These are phyloP conservation scores for Penicillium sp. DNA, from an alignment of 2,329 filamentous ascomycete species.

Conservation along the genomic window DNA sequence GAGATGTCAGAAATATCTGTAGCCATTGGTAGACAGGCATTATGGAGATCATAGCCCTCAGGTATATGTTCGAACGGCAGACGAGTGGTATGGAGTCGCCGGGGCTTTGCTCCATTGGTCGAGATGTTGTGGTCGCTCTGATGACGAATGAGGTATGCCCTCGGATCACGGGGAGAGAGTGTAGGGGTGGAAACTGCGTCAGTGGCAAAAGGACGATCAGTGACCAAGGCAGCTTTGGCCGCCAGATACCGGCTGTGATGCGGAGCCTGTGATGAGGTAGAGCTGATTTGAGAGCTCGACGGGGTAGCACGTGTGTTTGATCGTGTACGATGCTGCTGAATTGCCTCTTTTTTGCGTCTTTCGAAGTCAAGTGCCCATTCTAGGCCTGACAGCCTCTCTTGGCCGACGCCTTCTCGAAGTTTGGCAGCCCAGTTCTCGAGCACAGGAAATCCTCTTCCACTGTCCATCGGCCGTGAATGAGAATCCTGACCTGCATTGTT, in stretches of 20 bases:
- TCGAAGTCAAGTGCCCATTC: constrained; percentile 25
- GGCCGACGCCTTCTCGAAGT: constrained; percentile 11
- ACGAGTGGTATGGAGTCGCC: constrained; percentile 7
- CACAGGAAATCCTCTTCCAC: constrained; percentile 22
- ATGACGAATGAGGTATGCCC: constrained; percentile 17
- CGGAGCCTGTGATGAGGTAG: constrained; percentile 6
- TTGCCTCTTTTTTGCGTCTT: constrained; percentile 23
- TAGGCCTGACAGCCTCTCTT: constrained; percentile 8
- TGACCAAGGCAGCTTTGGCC: constrained; percentile 18
- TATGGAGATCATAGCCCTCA: constrained; percentile 15
- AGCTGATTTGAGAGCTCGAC: not conserved
- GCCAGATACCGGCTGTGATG: constrained; percentile 19
- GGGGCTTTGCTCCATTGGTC: not conserved
- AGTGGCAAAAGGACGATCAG: constrained; percentile 1
- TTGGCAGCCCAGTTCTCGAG: constrained; percentile 24
- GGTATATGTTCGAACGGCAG: constrained; percentile 22
- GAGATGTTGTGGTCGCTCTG: not conserved
- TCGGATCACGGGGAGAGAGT: constrained; percentile 13
- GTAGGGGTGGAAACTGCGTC: constrained; percentile 5
- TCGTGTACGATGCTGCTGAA: constrained; percentile 9
- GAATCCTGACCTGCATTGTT: not conserved
- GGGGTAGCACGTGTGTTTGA: not conserved
- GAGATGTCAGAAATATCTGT: constrained; percentile 1
- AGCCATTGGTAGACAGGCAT: constrained; percentile 2
- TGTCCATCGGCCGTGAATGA: constrained; percentile 14